phyloP scores from a whole-genome alignment of 2,329 filamentous ascomycete species.

The Colletotrichum shisoi region DNA sequence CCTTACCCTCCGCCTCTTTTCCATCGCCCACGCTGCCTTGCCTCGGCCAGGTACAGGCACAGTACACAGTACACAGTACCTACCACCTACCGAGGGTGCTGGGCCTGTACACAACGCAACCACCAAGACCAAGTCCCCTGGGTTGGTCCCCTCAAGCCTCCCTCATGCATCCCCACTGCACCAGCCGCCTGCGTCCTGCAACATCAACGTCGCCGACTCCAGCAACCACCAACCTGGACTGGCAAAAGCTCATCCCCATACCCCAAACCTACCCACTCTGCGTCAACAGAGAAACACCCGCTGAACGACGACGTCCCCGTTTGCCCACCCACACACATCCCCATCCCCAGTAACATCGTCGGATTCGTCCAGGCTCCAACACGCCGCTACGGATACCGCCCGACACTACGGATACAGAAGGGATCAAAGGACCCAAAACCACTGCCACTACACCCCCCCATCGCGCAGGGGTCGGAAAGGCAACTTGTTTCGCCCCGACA shows the following conservation, averaged over 20 bases:
- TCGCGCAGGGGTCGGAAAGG: slow-evolving; percentile 14
- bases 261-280: not conserved
- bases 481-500: slow-evolving; percentile 37
- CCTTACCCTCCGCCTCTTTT: too few relatives aligned
- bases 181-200: slow-evolving; percentile 27
- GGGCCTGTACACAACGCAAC: too few relatives aligned
- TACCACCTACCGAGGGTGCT: too few relatives aligned
- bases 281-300: not conserved
- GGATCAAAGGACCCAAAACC: not conserved
- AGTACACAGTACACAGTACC: too few relatives aligned
- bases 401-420: not conserved
- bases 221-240: slow-evolving; percentile 15
- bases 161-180: slow-evolving; percentile 31
- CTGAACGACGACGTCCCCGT: not conserved
- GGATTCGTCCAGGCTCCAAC: not conserved
- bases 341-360: too few relatives aligned
- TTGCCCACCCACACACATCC: too few relatives aligned
- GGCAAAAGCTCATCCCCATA: not conserved
- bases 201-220: slow-evolving; percentile 20
- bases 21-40: too few relatives aligned
- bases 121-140: not conserved
- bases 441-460: not conserved
- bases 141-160: slow-evolving; percentile 9
- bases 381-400: not conserved
- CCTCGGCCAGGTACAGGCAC: too few relatives aligned